Evolutionary conservation across 805 yeast genomes (phyloP), one percentile per base, ranked within the genome.

Genomic region (Kazachstania bromeliacearum): DNA sequence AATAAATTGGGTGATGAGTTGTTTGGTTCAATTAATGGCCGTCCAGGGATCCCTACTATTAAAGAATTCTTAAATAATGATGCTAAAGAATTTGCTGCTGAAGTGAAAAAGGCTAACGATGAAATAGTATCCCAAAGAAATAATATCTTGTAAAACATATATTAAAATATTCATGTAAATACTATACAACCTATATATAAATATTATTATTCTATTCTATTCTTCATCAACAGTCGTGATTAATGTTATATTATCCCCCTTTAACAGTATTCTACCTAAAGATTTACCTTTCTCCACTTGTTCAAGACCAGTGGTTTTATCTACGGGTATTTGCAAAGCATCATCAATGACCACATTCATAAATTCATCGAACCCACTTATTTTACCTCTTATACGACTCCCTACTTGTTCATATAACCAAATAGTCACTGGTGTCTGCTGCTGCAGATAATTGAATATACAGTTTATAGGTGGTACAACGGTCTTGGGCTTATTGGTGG

Each of bases 341-440:
- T 73, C 72, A 23, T 73, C 77, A 16, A 77, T 60, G 4, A 77
- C 81, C 13, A 77, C 62, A 55, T 92, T 92, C 98, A 92, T 94
- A 53, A 88, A 89, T 63, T 94, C 98, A 59, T 92, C 99, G 60
- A 94, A 89, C 1, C 99, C 99, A 41, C 79, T 68, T 21, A 92
- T 78, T 42, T 70, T 73, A 1, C 98, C 98, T 47, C 81, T 83
- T 21, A 89, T 73, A 45, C 94, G 68, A 45, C 70, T 68, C 15
- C 75, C 77, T 0, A 78, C 71, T 58, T 92, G 96, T 51, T 92
- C 97, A 46, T 71, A 87, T 8, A 92, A 66, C 96, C 96, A 89
- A 24, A 92, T 75, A 6, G 79, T 74, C 23, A 92, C 96, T 14
- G 67, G 63, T 1, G 82, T 65, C 48, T 84, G 89, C 48, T 82